Evolutionary conservation across 345 rosid species (phyloP).

Genomic region (Capsella bursapastoris): DNA sequence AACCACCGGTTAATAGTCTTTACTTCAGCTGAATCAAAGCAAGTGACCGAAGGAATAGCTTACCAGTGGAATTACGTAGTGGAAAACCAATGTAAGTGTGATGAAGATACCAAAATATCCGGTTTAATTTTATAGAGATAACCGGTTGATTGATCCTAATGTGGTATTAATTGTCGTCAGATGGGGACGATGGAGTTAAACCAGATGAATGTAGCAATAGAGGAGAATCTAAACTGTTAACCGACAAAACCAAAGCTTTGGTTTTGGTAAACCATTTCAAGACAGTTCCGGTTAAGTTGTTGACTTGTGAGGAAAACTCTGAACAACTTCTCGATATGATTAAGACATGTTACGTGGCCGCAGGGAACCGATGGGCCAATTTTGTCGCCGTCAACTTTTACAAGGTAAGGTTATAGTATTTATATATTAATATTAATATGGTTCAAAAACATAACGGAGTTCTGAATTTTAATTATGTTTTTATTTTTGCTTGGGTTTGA

Average conservation of each 20-base stretch:
- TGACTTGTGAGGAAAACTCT: constrained; percentile 56
- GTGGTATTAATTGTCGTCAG: constrained; percentile 33
- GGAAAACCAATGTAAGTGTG: constrained; percentile 58
- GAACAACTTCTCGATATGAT: constrained; percentile 43
- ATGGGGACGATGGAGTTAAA: constrained; percentile 51
- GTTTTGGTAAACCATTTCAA: constrained; percentile 55
- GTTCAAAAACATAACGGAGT: not conserved
- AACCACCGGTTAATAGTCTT: constrained; percentile 60
- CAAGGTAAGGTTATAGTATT: constrained; percentile 44
- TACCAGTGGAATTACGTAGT: constrained; percentile 69
- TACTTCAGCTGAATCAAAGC: constrained; percentile 56
- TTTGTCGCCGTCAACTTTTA: constrained; percentile 61
- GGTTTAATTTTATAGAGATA: constrained; percentile 17
- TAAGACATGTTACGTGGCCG: constrained; percentile 49
- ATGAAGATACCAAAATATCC: not conserved
- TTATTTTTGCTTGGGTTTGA: not conserved
- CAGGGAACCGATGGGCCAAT: constrained; percentile 64
- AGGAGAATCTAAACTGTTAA: constrained; percentile 49
- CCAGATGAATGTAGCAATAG: constrained; percentile 49
- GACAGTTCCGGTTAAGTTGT: constrained; percentile 42
- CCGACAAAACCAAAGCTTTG: constrained; percentile 56
- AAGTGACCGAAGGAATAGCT: constrained; percentile 59
- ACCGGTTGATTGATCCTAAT: constrained; percentile 5
- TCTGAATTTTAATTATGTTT: not conserved
- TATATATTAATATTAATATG: not conserved